Percentiles rank a stretch among this genome's conserved stretches.
phyloP scores from a whole-genome alignment of 2,329 filamentous ascomycete genomes.

The Diplodia sapinea region DNA sequence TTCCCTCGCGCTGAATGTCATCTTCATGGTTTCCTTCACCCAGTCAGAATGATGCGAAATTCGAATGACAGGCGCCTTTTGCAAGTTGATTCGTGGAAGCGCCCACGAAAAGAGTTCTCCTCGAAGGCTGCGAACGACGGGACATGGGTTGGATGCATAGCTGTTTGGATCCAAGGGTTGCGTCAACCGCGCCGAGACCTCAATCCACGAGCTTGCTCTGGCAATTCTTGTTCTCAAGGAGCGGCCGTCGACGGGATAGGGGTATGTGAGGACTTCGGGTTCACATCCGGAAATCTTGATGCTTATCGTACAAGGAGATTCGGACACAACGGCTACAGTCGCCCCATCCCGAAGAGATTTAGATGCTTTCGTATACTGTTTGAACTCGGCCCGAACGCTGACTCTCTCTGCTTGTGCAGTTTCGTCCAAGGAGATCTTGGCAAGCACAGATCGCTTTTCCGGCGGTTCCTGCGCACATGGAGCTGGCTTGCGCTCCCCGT shows the following conservation, averaged over 20 bases:
- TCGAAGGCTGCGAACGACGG: not conserved
- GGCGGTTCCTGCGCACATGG: not conserved
- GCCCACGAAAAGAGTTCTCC: conserved; percentile 1
- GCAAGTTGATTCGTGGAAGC: not conserved
- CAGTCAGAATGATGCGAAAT: not conserved
- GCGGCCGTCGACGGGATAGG: conserved; percentile 1
- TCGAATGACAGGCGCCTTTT: not conserved
- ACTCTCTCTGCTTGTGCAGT: not conserved
- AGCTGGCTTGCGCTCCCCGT: not conserved
- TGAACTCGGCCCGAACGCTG: not conserved
- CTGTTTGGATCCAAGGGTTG: not conserved
- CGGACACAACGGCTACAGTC: not conserved
- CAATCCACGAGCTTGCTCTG: not conserved
- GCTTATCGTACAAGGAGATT: not conserved
- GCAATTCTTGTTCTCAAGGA: not conserved
- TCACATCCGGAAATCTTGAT: not conserved
- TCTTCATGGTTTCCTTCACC: not conserved
- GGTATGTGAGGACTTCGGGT: not conserved
- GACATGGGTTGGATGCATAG: not conserved
- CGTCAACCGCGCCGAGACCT: not conserved
- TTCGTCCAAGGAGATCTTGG: not conserved
- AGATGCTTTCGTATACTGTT: not conserved
- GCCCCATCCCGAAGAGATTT: not conserved
- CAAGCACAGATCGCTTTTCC: not conserved
- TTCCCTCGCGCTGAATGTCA: not conserved